A percentile compares a stretch with the other conserved stretches of the same genome.
phyloP scores from a whole-genome alignment of 2,329 filamentous ascomycete genomes.

The Alternaria dauci region DNA sequence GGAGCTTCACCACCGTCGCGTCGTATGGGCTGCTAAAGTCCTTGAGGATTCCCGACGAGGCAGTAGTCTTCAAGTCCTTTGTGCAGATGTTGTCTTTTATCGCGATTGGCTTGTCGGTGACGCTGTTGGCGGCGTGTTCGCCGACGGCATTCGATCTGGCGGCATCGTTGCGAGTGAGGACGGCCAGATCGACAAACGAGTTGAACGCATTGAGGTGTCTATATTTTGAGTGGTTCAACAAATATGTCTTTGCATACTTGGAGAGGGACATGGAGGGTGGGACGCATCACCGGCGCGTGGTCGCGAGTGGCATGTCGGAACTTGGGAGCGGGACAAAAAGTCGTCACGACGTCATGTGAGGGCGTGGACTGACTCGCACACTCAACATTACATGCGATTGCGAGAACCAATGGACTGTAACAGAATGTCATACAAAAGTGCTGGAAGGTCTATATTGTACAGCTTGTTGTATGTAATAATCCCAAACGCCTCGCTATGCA shows the following conservation, averaged over 20 bases:
- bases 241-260: constrained; percentile 46
- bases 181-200: constrained; percentile 29
- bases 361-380: constrained; percentile 6
- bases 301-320: constrained; percentile 13
- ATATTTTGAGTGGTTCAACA: constrained; percentile 46
- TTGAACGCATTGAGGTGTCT: constrained; percentile 53
- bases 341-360: constrained; percentile 27
- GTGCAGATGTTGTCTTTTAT: constrained; percentile 64
- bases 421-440: no score
- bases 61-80: constrained; percentile 70
- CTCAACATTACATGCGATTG: neutral
- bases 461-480: neutral
- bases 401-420: neutral
- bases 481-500: constrained; percentile 22
- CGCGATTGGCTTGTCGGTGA: constrained; percentile 51
- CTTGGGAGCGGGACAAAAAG: constrained; percentile 19
- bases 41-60: constrained; percentile 76
- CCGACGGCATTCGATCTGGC: constrained; percentile 18
- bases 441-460: neutral
- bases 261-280: constrained; percentile 51
- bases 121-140: neutral
- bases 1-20: constrained; percentile 77
- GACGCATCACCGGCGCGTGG: constrained; percentile 34
- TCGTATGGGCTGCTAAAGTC: constrained; percentile 78
- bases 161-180: constrained; percentile 29